These are phyloP conservation scores for Suhomyces emberorum DNA, from an alignment of 805 yeast genomes.

Conservation along the genomic window DNA sequence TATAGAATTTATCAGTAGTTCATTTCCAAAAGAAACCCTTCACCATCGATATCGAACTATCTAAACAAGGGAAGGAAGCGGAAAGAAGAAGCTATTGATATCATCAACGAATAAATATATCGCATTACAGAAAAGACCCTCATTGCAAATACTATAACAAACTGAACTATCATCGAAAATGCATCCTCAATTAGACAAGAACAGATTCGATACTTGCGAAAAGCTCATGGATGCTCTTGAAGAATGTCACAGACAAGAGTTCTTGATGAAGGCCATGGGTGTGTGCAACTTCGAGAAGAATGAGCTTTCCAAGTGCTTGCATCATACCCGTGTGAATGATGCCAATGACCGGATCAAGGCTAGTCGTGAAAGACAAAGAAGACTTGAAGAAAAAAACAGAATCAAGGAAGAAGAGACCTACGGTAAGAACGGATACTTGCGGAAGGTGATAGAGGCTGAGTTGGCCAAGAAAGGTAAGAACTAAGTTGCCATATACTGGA, in stretches of 20 bases:
- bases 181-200: slow-evolving; percentile 47
- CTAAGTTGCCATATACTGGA: too few species aligned
- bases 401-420: slow-evolving; percentile 70
- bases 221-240: slow-evolving; percentile 84
- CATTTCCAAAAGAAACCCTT: too few species aligned
- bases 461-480: slow-evolving; percentile 2
- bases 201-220: slow-evolving; percentile 56
- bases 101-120: too few species aligned
- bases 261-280: slow-evolving; percentile 70
- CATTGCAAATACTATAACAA: too few species aligned
- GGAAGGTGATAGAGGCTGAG: slow-evolving; percentile 53
- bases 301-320: slow-evolving; percentile 74
- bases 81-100: too few species aligned
- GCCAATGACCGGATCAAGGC: slow-evolving; percentile 53
- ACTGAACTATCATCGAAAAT: too few species aligned
- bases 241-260: slow-evolving; percentile 76
- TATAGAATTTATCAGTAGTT: too few species aligned
- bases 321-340: slow-evolving; percentile 64
- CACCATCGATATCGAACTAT: too few species aligned
- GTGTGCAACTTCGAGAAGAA: slow-evolving; percentile 81
- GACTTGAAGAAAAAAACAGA: slow-evolving; percentile 55
- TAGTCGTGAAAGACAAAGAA: slow-evolving; percentile 55
- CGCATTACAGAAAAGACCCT: too few species aligned
- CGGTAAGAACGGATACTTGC: slow-evolving; percentile 71
- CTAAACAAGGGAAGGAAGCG: too few species aligned